Base-by-base conservation (phyloP, 345 rosid species). In the Hibiscus mutabilis region DNA sequence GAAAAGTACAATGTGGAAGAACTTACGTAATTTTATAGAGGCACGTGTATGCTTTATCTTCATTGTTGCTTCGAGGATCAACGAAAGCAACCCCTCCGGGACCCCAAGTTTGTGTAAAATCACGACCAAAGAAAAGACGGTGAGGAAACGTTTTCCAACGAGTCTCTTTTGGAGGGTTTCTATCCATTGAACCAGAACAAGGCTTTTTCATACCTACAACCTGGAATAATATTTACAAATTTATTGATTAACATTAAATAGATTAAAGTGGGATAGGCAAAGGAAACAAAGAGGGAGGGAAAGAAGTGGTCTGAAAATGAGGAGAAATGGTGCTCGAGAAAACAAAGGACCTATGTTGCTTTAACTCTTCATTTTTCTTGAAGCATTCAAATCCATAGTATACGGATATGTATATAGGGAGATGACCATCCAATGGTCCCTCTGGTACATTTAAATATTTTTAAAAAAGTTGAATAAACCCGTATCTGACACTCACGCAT, bases 61-160 rank as follows among this genome's bases (percentile, higher is more conserved):
- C 75, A 74, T 8, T 47, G 74, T 71, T 79, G 74, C 84, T 40
- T 79, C 75, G 71, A 13, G 97, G 98, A 56, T 86, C 82, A 73
- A 82, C 77, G 74, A 94, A 94, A 83, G 98, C 97, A 82, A 73
- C 92, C 55, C 97, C 97, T 77, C 98, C 98, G 24, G 75, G 78
- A 70, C 97, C 97, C 98, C 97, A 91, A 46, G 80, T 76, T 42
- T 0, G 62, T 7, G 86, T 57, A 69, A 85, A 90, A 27, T 90
- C 85, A n/a, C 42, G 87, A 53, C 97, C 98, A 75, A 94, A 91
- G 82, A 91, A 88, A 71, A 94, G 79, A n/a, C 91, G 83, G 72
- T 84, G 89, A 35, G 97, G 88, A 70, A 80, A 86, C 52, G 79
- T 81, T 87, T 81, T 81, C 98, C 98, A 94, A 73, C 82, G 21